A percentile compares a stretch with the other conserved stretches of the same genome.
Conservation (phyloP, 495 filamentous ascomycete species). For the Platismatia glauca region DNA sequence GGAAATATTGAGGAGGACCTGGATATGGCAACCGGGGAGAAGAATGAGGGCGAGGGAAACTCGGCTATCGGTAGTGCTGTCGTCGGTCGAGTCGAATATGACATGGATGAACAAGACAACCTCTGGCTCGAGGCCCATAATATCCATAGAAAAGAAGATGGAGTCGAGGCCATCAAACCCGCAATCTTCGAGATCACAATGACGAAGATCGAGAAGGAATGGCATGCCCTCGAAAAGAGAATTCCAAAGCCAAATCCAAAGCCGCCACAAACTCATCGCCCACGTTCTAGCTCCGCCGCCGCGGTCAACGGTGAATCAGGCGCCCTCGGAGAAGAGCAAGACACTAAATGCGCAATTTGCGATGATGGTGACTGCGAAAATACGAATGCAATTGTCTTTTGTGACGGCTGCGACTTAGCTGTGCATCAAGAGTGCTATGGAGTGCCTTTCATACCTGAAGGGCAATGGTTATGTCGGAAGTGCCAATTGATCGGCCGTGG, state of each 20-base stretch:
- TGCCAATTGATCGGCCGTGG: slow-evolving; percentile 91
- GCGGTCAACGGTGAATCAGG: slow-evolving; percentile 85
- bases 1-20: slow-evolving; percentile 74
- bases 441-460: slow-evolving; percentile 96
- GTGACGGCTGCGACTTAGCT: slow-evolving; percentile 93
- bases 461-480: slow-evolving; percentile 96
- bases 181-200: slow-evolving; percentile 95
- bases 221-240: slow-evolving; percentile 89
- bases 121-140: slow-evolving; percentile 90
- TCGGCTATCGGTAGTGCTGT: slow-evolving; percentile 34
- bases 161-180: slow-evolving; percentile 73
- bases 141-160: slow-evolving; percentile 56
- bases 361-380: slow-evolving; percentile 99
- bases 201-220: slow-evolving; percentile 98
- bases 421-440: slow-evolving; percentile 99
- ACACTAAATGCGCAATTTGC: slow-evolving; percentile 95
- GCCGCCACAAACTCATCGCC: slow-evolving; percentile 83
- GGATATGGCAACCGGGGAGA: slow-evolving; percentile 51
- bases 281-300: slow-evolving; percentile 81
- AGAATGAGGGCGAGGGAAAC: slow-evolving; percentile 54
- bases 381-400: slow-evolving; percentile 99
- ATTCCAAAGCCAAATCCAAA: slow-evolving; percentile 96
- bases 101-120: slow-evolving; percentile 99
- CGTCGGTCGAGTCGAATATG: slow-evolving; percentile 85
- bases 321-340: slow-evolving; percentile 80